Conservation (phyloP, 2,329 filamentous ascomycete species). For the Zasmidium angulare region DNA sequence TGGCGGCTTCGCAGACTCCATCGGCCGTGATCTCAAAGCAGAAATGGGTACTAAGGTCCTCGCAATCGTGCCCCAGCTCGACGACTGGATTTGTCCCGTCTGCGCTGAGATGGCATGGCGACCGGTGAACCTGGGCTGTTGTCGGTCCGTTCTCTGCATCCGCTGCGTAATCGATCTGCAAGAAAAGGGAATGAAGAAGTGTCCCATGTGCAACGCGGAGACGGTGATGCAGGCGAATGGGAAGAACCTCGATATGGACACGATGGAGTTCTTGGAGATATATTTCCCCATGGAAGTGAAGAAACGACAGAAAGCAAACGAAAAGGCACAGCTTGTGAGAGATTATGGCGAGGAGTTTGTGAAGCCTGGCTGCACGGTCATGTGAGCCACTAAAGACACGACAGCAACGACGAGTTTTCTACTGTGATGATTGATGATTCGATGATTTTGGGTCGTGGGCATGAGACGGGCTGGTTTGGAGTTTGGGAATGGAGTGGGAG, state of each 20-base stretch:
- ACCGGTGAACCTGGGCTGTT: constrained; percentile 70
- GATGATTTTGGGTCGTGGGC: no score
- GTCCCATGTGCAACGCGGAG: constrained; percentile 73
- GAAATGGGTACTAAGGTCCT: constrained; percentile 72
- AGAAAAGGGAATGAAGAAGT: constrained; percentile 63
- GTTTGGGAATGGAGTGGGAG: not conserved
- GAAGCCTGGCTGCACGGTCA: constrained; percentile 30
- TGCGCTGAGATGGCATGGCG: constrained; percentile 79
- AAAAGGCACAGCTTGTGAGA: constrained; percentile 66
- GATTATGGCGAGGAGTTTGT: constrained; percentile 38
- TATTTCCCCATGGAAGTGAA: constrained; percentile 76
- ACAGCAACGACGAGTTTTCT: constrained; percentile 1
- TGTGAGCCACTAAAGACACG: constrained; percentile 29
- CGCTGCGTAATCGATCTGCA: constrained; percentile 80
- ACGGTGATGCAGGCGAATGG: constrained; percentile 70
- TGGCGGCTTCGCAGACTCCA: constrained; percentile 62
- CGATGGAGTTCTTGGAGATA: constrained; percentile 68
- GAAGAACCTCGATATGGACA: constrained; percentile 64
- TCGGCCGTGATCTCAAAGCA: constrained; percentile 74
- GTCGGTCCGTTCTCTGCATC: constrained; percentile 79
- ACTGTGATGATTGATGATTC: not conserved
- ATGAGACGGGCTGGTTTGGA: not conserved
- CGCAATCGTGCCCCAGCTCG: constrained; percentile 73
- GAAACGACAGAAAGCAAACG: constrained; percentile 63
- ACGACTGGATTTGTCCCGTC: constrained; percentile 80